phyloP scores from a whole-genome alignment of 345 rosid genomes.

The Lagerstroemia speciosa region DNA sequence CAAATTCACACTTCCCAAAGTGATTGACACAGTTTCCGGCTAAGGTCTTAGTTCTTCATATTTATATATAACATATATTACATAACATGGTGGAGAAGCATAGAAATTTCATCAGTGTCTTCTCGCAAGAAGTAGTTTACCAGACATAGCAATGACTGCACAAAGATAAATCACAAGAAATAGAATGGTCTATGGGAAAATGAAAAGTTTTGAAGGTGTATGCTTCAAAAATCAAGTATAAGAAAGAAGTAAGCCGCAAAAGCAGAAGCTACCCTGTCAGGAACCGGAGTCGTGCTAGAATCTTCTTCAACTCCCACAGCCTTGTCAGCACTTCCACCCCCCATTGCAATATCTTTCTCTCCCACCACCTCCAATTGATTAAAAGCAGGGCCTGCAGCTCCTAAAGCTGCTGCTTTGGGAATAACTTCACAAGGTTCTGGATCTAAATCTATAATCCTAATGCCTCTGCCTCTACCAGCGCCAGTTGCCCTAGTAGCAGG shows the following conservation, averaged over 20 bases:
- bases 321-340: slow-evolving; percentile 77
- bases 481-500: slow-evolving; percentile 57
- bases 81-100: background rate
- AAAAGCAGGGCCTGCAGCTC: slow-evolving; percentile 56
- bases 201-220: background rate
- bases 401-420: slow-evolving; percentile 52
- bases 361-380: slow-evolving; percentile 69
- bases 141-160: background rate
- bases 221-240: background rate
- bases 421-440: slow-evolving; percentile 70
- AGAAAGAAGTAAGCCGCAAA: background rate
- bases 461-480: slow-evolving; percentile 83
- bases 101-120: background rate
- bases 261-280: slow-evolving; percentile 56
- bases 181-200: background rate
- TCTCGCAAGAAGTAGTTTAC: background rate
- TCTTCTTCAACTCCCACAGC: slow-evolving; percentile 71
- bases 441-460: slow-evolving; percentile 79
- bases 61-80: too few species aligned
- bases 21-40: background rate
- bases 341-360: slow-evolving; percentile 69
- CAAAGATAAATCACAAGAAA: background rate
- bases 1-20: background rate
- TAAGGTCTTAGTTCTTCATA: background rate
- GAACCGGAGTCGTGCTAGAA: slow-evolving; percentile 67